Conservation (phyloP, 1,139 yeast species). For the Ashbya aceris region DNA sequence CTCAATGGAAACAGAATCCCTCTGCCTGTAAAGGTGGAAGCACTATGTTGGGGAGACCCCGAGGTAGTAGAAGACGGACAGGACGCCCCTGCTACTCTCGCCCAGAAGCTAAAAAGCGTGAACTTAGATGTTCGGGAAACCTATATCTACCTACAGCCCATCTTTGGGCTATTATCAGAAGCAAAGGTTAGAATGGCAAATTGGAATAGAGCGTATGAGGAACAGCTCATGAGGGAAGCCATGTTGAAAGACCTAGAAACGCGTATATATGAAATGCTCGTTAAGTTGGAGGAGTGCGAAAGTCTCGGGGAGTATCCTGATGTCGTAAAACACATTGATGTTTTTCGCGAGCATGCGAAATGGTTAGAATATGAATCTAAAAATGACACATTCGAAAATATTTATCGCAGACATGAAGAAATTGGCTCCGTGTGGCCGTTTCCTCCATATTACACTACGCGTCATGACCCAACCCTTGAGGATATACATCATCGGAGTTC, state of each 20-base stretch:
- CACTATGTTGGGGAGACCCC: conserved; percentile 31
- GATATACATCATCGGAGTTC: conserved; percentile 26
- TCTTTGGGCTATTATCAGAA: conserved; percentile 35
- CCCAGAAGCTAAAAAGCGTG: no score
- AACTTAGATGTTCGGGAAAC: conserved; percentile 19
- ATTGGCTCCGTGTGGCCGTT: conserved; percentile 25
- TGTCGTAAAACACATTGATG: no score
- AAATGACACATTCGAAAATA: conserved; percentile 36
- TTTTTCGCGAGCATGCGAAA: conserved; percentile 46
- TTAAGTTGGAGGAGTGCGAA: conserved; percentile 32
- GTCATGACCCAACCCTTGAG: conserved; percentile 32
- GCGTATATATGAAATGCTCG: conserved; percentile 47
- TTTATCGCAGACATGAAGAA: conserved; percentile 29
- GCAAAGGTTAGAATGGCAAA: conserved; percentile 19
- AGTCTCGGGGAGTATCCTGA: no score
- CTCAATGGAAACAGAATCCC: conserved; percentile 46
- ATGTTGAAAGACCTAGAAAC: conserved; percentile 49
- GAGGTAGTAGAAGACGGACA: conserved; percentile 4
- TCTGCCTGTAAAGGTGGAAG: conserved; percentile 35
- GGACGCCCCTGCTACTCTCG: not conserved
- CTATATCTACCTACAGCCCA: conserved; percentile 39
- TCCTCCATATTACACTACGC: conserved; percentile 28
- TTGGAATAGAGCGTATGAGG: conserved; percentile 36
- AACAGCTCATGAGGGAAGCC: conserved; percentile 40
- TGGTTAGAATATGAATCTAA: conserved; percentile 78